A percentile compares a stretch with the other conserved stretches of the same genome.
These are phyloP conservation scores for Alternaria angustiovoidea DNA, from an alignment of 2,329 filamentous ascomycete species.

Conservation along the genomic window DNA sequence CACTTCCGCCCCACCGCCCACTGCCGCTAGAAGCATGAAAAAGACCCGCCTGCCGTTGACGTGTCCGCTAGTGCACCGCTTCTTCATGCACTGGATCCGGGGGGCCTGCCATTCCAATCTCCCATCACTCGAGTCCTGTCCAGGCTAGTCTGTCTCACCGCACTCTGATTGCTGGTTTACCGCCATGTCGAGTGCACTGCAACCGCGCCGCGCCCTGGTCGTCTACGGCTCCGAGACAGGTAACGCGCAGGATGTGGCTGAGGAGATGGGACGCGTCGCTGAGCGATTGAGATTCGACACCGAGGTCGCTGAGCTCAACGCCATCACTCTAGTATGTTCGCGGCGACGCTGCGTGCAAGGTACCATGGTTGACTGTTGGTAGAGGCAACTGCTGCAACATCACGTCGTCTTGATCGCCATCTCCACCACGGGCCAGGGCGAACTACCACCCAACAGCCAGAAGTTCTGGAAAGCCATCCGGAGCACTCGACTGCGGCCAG, in stretches of 20 bases:
- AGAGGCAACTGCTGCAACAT: conserved; percentile 56
- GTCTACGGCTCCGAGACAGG: conserved; percentile 96
- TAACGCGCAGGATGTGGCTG: conserved; percentile 89
- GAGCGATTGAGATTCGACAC: conserved; percentile 82
- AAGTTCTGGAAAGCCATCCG: conserved; percentile 86
- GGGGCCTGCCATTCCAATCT: conserved; percentile 29
- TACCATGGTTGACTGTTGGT: conserved; percentile 15
- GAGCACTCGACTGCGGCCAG: conserved; percentile 76
- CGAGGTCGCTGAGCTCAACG: conserved; percentile 78
- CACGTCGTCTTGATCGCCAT: conserved; percentile 78
- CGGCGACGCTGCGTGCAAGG: neutral
- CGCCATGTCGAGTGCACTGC: conserved; percentile 29
- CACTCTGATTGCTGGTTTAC: conserved; percentile 13
- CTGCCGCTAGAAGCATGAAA: conserved; percentile 28
- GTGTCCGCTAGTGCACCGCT: conserved; percentile 41
- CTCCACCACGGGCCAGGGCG: conserved; percentile 94
- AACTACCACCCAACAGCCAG: conserved; percentile 84
- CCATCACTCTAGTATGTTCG: conserved; percentile 73
- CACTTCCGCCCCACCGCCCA: conserved; percentile 22
- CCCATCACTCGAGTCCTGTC: conserved; percentile 16
- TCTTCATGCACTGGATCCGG: conserved; percentile 24
- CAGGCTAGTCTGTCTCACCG: conserved; percentile 33
- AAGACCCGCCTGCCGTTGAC: conserved; percentile 36
- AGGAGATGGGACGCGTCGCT: conserved; percentile 77
- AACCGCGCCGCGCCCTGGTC: conserved; percentile 66